Percentiles rank a stretch among this genome's conserved stretches.
phyloP scores from a whole-genome alignment of 2,329 filamentous ascomycete species.

The Aureobasidium namibiae region DNA sequence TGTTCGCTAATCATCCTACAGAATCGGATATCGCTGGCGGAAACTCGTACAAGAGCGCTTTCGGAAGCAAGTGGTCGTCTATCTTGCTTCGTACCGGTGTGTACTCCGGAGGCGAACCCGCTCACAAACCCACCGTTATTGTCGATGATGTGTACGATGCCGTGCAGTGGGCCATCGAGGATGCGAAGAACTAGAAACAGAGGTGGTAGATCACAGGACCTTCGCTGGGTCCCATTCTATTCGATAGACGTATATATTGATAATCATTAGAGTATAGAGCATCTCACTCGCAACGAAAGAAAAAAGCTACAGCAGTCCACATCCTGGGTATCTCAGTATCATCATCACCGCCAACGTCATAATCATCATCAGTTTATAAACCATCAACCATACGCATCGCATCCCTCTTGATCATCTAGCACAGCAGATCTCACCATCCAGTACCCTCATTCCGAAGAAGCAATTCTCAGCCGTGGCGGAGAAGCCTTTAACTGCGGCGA shows the following conservation, averaged over 20 bases:
- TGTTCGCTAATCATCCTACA: slow-evolving; percentile 24
- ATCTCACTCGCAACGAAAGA: not conserved
- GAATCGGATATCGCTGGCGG: slow-evolving; percentile 86
- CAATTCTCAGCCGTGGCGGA: not conserved
- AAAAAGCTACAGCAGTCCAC: not conserved
- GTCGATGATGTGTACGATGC: slow-evolving; percentile 69
- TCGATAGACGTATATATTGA: not conserved
- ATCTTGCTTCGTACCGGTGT: slow-evolving; percentile 77
- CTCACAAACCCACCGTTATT: slow-evolving; percentile 54
- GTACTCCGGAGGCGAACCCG: slow-evolving; percentile 52
- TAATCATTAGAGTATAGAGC: not conserved
- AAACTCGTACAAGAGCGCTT: slow-evolving; percentile 60
- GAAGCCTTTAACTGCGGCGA: not conserved
- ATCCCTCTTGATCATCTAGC: not conserved
- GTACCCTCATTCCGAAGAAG: not conserved
- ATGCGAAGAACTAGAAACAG: slow-evolving; percentile 31
- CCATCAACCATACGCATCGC: not conserved
- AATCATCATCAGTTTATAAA: not conserved
- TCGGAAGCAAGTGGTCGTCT: slow-evolving; percentile 66
- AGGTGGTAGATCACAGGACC: not conserved
- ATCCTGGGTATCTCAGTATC: not conserved
- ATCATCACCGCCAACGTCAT: not conserved
- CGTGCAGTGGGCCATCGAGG: slow-evolving; percentile 65
- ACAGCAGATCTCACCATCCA: not conserved
- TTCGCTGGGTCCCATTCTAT: no score